Evolutionary conservation across 805 yeast species (phyloP).

Genomic region (Nakazawaea peltata): DNA sequence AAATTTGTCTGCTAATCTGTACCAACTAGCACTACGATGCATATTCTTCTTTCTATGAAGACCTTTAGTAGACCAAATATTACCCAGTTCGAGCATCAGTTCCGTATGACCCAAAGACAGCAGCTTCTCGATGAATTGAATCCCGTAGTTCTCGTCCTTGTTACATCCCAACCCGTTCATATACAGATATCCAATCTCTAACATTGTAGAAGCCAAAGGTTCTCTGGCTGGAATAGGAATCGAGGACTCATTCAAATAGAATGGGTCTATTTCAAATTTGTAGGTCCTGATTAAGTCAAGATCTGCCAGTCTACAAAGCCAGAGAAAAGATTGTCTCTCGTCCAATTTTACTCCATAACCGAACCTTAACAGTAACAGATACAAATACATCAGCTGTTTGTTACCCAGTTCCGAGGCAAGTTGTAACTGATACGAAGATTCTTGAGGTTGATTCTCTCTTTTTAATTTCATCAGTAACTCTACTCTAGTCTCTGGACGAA

Average conservation of each 20-base stretch:
- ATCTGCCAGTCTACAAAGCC: conserved; percentile 50
- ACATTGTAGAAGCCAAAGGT: conserved; percentile 41
- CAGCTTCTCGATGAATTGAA: conserved; percentile 52
- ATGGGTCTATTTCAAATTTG: conserved; percentile 25
- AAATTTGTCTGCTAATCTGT: conserved; percentile 52
- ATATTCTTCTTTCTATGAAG: conserved; percentile 48
- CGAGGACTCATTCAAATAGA: conserved; percentile 17
- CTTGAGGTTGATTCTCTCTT: conserved; percentile 52
- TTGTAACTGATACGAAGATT: conserved; percentile 61
- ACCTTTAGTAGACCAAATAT: conserved; percentile 54
- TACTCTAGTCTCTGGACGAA: conserved; percentile 25
- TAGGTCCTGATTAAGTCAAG: conserved; percentile 17
- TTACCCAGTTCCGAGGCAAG: conserved; percentile 56
- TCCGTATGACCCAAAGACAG: conserved; percentile 62
- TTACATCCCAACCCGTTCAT: conserved; percentile 48
- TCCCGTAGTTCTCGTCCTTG: conserved; percentile 48
- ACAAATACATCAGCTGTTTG: conserved; percentile 59
- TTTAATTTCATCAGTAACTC: conserved; percentile 41
- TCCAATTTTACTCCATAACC: conserved; percentile 65
- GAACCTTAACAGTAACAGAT: conserved; percentile 56
- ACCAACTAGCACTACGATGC: conserved; percentile 61
- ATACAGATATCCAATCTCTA: conserved; percentile 53
- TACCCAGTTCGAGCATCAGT: conserved; percentile 64
- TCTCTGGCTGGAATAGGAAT: conserved; percentile 31
- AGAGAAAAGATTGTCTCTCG: conserved; percentile 42